Conservation (phyloP, 352 stramenopile species). For the Pseudoperonospora humuli region DNA sequence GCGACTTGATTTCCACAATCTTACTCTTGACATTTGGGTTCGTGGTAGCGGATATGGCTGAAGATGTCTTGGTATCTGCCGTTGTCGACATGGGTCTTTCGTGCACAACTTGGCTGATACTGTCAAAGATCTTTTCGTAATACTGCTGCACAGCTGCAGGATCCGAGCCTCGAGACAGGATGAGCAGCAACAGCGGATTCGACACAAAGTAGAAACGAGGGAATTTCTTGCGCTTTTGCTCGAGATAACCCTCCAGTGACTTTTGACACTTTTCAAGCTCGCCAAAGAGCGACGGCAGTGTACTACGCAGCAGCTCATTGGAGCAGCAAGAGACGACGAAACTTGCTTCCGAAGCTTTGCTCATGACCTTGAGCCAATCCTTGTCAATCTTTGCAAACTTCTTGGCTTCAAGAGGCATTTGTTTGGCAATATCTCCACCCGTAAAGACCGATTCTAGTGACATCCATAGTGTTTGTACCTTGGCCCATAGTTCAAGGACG, state of each 20-base stretch:
- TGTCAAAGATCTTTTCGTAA: constrained; percentile 86
- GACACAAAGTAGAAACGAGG: constrained; percentile 91
- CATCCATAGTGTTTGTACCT: constrained; percentile 89
- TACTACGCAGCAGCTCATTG: constrained; percentile 79
- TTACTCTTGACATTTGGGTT: constrained; percentile 36
- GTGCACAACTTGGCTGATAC: constrained; percentile 69
- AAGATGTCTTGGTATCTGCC: constrained; percentile 6
- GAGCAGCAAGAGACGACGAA: constrained; percentile 73
- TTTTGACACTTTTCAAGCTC: constrained; percentile 91
- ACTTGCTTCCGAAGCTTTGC: constrained; percentile 65
- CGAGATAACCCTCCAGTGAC: constrained; percentile 85
- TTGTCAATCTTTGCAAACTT: constrained; percentile 91
- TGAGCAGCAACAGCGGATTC: constrained; percentile 85
- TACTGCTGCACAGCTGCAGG: constrained; percentile 71
- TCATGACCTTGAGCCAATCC: constrained; percentile 89
- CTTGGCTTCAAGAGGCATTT: constrained; percentile 89
- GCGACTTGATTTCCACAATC: constrained; percentile 73
- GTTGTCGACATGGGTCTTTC: constrained; percentile 21
- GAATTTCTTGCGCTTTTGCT: constrained; percentile 89
- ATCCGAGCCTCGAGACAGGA: constrained; percentile 82
- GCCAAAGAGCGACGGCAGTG: constrained; percentile 79
- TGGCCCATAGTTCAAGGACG: constrained; percentile 86
- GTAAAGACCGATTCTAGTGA: constrained; percentile 88
- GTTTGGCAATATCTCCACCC: constrained; percentile 89
- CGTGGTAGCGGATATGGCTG: not conserved